A percentile compares a stretch with the other conserved stretches of the same genome.
These are phyloP conservation scores for Chytriomyces sp. DNA, from an alignment of 192 early-diverging fungal genomes.

Conservation along the genomic window DNA sequence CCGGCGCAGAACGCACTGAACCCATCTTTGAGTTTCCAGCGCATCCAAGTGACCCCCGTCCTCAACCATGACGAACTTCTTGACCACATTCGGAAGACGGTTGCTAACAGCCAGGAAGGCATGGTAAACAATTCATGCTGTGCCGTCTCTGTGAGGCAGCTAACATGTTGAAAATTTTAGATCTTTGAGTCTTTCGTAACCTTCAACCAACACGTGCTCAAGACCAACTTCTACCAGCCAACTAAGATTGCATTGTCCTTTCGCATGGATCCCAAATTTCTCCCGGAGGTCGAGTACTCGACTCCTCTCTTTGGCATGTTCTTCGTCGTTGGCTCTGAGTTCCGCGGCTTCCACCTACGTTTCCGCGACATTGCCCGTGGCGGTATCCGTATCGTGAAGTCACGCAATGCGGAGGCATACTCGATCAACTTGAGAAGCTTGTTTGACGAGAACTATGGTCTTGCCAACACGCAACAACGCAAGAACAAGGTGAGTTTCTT, in stretches of 20 bases:
- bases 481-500: no score
- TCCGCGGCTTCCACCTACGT: slow-evolving; percentile 98
- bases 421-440: slow-evolving; percentile 94
- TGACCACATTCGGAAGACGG: slow-evolving; percentile 84
- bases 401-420: slow-evolving; percentile 94
- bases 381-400: slow-evolving; percentile 96
- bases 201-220: slow-evolving; percentile 96
- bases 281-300: slow-evolving; percentile 94
- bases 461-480: slow-evolving; percentile 94
- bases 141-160: no score
- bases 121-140: no score
- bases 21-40: slow-evolving; percentile 86
- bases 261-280: slow-evolving; percentile 90
- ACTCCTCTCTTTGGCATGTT: slow-evolving; percentile 89
- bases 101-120: slow-evolving; percentile 89
- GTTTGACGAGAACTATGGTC: slow-evolving; percentile 98
- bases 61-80: slow-evolving; percentile 80
- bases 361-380: slow-evolving; percentile 98
- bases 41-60: slow-evolving; percentile 71
- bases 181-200: slow-evolving; percentile 88
- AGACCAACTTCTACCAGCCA: no score
- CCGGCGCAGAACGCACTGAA: slow-evolving; percentile 54
- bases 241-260: slow-evolving; percentile 99
- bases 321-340: slow-evolving; percentile 93
- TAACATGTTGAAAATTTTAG: no score